phyloP scores from a whole-genome alignment of 2,329 filamentous ascomycete genomes.

The Zasmidium citrigriseum region DNA sequence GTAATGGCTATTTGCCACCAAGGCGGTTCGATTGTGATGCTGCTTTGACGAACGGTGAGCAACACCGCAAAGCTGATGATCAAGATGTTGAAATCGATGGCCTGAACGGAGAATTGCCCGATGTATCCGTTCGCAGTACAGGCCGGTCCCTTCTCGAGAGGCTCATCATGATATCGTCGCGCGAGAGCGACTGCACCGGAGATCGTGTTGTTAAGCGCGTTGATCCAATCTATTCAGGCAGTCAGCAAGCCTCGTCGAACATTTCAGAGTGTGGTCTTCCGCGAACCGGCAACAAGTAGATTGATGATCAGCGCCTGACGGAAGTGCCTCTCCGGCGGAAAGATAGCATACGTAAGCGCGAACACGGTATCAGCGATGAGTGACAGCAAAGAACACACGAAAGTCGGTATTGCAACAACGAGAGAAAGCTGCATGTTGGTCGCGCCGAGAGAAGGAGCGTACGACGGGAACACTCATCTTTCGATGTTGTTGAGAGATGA shows the following conservation, averaged over 20 bases:
- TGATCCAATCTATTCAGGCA: slow-evolving; percentile 43
- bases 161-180: slow-evolving; percentile 19
- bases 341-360: slow-evolving; percentile 18
- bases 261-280: not conserved
- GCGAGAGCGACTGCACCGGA: slow-evolving; percentile 42
- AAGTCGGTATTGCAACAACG: slow-evolving; percentile 21
- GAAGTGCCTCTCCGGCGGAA: slow-evolving; percentile 24
- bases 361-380: slow-evolving; percentile 19
- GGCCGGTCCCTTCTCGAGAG: slow-evolving; percentile 32
- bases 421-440: slow-evolving; percentile 7
- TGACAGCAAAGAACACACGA: slow-evolving; percentile 21
- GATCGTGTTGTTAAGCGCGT: slow-evolving; percentile 46
- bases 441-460: not conserved
- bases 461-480: not conserved
- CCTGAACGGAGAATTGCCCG: slow-evolving; percentile 49
- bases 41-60: slow-evolving; percentile 41
- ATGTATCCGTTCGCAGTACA: slow-evolving; percentile 49
- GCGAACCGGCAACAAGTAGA: slow-evolving; percentile 18
- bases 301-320: slow-evolving; percentile 25
- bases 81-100: slow-evolving; percentile 44
- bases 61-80: slow-evolving; percentile 48
- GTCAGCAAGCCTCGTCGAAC: not conserved
- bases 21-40: slow-evolving; percentile 34
- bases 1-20: slow-evolving; percentile 34
- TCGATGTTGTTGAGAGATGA: not conserved